These are phyloP conservation scores for Hanseniaspora clermontiae DNA, from an alignment of 805 yeast species.

Conservation along the genomic window DNA sequence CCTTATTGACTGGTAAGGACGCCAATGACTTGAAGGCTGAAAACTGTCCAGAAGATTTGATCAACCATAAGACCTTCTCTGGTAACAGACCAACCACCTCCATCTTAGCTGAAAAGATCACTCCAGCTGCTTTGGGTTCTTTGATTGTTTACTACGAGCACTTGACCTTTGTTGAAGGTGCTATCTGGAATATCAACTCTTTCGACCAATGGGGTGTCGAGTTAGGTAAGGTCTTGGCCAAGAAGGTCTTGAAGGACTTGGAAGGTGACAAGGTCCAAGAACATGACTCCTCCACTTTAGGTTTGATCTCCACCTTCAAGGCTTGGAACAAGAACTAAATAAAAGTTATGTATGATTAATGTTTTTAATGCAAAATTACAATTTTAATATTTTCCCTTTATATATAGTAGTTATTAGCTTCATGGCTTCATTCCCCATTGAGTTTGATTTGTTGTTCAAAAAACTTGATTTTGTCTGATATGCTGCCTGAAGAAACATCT, in stretches of 20 bases:
- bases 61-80: conserved; percentile 91
- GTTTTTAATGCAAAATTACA: neutral
- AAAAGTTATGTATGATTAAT: neutral
- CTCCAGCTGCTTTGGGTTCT: conserved; percentile 93
- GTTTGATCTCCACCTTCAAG: conserved; percentile 90
- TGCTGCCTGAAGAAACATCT: neutral
- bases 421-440: neutral
- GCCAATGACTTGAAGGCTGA: conserved; percentile 72
- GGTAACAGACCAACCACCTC: conserved; percentile 99
- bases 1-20: conserved; percentile 90
- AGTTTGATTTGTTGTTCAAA: conserved; percentile 9
- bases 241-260: conserved; percentile 84
- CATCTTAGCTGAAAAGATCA: conserved; percentile 85
- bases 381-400: neutral
- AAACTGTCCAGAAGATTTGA: conserved; percentile 73
- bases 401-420: neutral
- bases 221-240: conserved; percentile 94
- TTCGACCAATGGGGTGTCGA: conserved; percentile 99
- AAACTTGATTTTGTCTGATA: conserved; percentile 11
- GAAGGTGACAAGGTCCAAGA: conserved; percentile 46
- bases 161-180: conserved; percentile 95
- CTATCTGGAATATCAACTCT: conserved; percentile 97
- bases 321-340: conserved; percentile 39
- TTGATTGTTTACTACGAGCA: conserved; percentile 97
- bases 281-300: conserved; percentile 87